Base-by-base conservation (phyloP, 2,329 filamentous ascomycete species). In the Diaporthe sp. region DNA sequence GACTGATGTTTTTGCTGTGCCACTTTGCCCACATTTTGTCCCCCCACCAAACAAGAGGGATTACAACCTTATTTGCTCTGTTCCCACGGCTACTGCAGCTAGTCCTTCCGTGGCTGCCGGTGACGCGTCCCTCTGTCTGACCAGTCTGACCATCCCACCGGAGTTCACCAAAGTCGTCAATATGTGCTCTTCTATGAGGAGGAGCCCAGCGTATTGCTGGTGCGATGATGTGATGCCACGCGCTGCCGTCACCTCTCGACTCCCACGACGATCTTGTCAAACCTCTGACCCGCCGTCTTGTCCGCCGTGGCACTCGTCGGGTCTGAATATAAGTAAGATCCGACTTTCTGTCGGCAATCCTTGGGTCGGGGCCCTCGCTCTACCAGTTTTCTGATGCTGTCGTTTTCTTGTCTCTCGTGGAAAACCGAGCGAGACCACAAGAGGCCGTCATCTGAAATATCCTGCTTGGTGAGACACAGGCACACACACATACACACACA, bases 121-220 rank as follows among this genome's bases (percentile, higher is more conserved):
- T 80, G 75, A 80, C 78, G 79, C 78, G 78, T 77, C 77, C 74
- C 67, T 52, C 25, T 8, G 30, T 33, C 35, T 58, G 40, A 67
- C 64, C 64, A 67, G 30, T 33, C 35, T 58, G 40, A 67, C 64
- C 64, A 67, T 67, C 64, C 64, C 30, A 25, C 64, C 30, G 30
- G 45, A 52, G 40, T 66, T 45, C 58, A 64, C 17, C 55, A 54
- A 35, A 3, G 6, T 47, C 35, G 35, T 38, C 42, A 47, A 19
- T 47, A 22, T 47, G 42, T 47, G 42, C 8, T 47, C 19, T n/a
- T n/a, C n/a, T n/a, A n/a, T n/a, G n/a, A n/a, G n/a, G 1, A 42
- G 40, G 42, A 22, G 42, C 4, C 42, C 42, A 47, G 22, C n/a
- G 15, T 13, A 3, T 28, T 4, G 52, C 60, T 68, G 71, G 47